Conservation (phyloP, 2,329 filamentous ascomycete species). For the Helotiales sp. region DNA sequence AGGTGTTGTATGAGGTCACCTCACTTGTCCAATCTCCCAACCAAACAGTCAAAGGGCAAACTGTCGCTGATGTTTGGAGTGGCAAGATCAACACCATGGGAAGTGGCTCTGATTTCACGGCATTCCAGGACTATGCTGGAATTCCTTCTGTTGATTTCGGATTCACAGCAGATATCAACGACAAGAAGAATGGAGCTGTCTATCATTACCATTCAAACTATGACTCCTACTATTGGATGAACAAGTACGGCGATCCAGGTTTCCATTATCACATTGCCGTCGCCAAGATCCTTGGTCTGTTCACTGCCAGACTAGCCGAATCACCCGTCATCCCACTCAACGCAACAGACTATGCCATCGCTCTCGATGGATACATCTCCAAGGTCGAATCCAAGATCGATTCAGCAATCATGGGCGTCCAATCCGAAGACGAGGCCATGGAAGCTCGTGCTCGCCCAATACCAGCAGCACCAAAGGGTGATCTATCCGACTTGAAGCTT, state of each 20-base stretch:
- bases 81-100: slow-evolving; percentile 62
- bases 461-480: slow-evolving; percentile 26
- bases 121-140: slow-evolving; percentile 64
- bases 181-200: slow-evolving; percentile 49
- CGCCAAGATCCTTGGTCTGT: slow-evolving; percentile 57
- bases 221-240: slow-evolving; percentile 85
- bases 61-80: slow-evolving; percentile 54
- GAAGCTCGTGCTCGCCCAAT: slow-evolving; percentile 40
- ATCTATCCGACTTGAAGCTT: slow-evolving; percentile 33
- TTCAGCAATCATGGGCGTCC: slow-evolving; percentile 25
- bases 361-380: slow-evolving; percentile 41
- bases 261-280: slow-evolving; percentile 65
- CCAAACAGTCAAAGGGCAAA: slow-evolving; percentile 46
- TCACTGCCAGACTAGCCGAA: slow-evolving; percentile 55
- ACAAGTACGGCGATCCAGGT: slow-evolving; percentile 71
- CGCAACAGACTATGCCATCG: slow-evolving; percentile 51
- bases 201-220: slow-evolving; percentile 87
- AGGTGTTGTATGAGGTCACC: slow-evolving; percentile 62
- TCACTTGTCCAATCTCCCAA: slow-evolving; percentile 51
- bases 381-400: slow-evolving; percentile 41
- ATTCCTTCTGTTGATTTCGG: slow-evolving; percentile 61
- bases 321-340: slow-evolving; percentile 57
- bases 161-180: slow-evolving; percentile 43
- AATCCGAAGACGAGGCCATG: slow-evolving; percentile 36
- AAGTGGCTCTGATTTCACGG: slow-evolving; percentile 70